These are phyloP conservation scores for Yamadazyma endophytica DNA, from an alignment of 805 yeast species.

Conservation along the genomic window DNA sequence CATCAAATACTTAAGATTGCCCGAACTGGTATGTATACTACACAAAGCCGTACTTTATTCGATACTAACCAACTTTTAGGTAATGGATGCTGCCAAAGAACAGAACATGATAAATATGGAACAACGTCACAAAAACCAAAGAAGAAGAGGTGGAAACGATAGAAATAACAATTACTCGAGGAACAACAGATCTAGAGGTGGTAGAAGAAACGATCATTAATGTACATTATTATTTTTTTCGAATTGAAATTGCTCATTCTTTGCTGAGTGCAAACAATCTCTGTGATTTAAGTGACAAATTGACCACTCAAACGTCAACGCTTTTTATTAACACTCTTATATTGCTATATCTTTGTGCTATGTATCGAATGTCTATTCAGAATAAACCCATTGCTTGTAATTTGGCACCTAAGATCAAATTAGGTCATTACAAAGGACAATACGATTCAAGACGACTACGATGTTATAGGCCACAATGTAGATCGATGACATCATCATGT, in stretches of 20 bases:
- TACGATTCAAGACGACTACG: constrained; percentile 11
- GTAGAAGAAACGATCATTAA: constrained; percentile 6
- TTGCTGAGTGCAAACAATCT: no score
- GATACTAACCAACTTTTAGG: constrained; percentile 16
- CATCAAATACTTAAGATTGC: constrained; percentile 72
- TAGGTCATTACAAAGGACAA: constrained; percentile 9
- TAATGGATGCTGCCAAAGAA: constrained; percentile 72
- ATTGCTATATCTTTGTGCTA: no score
- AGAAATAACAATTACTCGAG: constrained; percentile 15
- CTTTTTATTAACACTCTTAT: background rate
- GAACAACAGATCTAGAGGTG: constrained; percentile 4
- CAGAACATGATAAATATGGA: constrained; percentile 51
- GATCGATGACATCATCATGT: constrained; percentile 9
- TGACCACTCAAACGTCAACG: background rate
- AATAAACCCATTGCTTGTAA: constrained; percentile 3
- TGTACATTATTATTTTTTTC: background rate
- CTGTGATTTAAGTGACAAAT: no score
- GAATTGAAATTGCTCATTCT: no score
- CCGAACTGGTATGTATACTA: constrained; percentile 41
- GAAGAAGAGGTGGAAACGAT: constrained; percentile 31
- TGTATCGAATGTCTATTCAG: no score
- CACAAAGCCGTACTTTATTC: no score
- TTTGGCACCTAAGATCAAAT: no score
- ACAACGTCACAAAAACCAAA: constrained; percentile 44
- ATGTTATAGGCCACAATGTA: constrained; percentile 7